A percentile compares a stretch with the other conserved stretches of the same genome.
Conservation (phyloP, 2,329 filamentous ascomycete genomes). For the Penicillium sp. region DNA sequence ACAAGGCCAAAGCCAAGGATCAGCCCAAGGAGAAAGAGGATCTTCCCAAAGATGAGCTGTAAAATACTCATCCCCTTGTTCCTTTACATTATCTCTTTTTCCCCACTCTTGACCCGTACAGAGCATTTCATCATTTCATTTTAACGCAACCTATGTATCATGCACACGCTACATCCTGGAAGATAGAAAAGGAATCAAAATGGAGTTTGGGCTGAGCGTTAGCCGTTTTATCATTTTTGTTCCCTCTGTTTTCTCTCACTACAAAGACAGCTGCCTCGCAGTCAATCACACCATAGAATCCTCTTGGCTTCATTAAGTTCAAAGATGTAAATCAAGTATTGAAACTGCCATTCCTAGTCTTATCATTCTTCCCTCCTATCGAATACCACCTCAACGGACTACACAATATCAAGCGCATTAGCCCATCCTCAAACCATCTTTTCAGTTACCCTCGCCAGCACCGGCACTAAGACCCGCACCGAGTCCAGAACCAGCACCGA, state of each 20-base stretch:
- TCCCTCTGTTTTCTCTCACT: neutral
- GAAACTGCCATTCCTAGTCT: neutral
- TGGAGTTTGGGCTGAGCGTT: conserved; percentile 17
- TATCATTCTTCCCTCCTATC: neutral
- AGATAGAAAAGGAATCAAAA: conserved; percentile 21
- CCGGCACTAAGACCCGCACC: neutral
- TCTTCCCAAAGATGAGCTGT: conserved; percentile 36
- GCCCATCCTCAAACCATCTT: neutral
- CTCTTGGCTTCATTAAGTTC: neutral
- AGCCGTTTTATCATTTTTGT: neutral
- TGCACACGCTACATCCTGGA: conserved; percentile 13
- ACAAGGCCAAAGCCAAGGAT: conserved; percentile 21
- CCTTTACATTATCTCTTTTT: conserved; percentile 13
- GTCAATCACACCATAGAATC: no score
- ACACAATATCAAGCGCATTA: neutral
- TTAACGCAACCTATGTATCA: conserved; percentile 18
- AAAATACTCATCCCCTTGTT: conserved; percentile 7
- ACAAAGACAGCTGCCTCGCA: neutral
- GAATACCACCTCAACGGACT: neutral
- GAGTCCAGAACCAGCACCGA: neutral
- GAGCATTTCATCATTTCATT: conserved; percentile 15
- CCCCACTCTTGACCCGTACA: conserved; percentile 11
- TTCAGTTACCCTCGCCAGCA: neutral
- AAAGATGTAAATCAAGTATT: neutral
- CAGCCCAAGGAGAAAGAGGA: conserved; percentile 25